Conservation (phyloP, 768 basidiomycete species). For the Russula sp. region DNA sequence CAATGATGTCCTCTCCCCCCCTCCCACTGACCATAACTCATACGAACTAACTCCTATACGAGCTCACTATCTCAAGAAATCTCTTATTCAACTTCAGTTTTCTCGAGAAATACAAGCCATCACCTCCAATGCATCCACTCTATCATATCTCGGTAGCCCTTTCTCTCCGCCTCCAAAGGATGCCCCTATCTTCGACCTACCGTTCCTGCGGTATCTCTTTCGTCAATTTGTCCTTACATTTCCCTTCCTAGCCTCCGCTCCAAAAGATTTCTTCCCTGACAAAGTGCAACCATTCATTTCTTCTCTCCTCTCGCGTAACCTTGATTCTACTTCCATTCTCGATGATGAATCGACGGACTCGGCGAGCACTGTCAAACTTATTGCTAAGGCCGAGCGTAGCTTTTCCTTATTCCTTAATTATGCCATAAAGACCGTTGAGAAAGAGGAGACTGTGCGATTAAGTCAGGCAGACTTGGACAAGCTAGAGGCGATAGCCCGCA, state of each 20-base stretch:
- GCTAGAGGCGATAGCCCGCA: constrained; percentile 68
- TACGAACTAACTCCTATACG: constrained; percentile 74
- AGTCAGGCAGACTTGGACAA: constrained; percentile 80
- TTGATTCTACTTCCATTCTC: constrained; percentile 58
- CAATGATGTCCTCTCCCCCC: not conserved
- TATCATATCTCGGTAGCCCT: constrained; percentile 87
- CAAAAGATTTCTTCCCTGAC: constrained; percentile 86
- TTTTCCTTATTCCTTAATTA: constrained; percentile 76
- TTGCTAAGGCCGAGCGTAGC: constrained; percentile 81
- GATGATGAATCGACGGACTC: constrained; percentile 54
- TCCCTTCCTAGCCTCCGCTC: constrained; percentile 88
- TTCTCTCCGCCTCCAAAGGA: constrained; percentile 70
- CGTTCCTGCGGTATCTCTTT: constrained; percentile 86
- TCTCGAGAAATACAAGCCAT: constrained; percentile 70
- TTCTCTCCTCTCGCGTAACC: constrained; percentile 75
- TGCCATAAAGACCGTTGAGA: constrained; percentile 77
- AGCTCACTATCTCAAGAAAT: constrained; percentile 98
- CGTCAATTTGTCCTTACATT: constrained; percentile 92
- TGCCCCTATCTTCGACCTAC: constrained; percentile 64
- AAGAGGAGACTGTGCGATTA: constrained; percentile 87
- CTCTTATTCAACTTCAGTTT: constrained; percentile 85
- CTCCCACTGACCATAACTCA: constrained; percentile 11
- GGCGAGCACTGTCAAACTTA: constrained; percentile 60
- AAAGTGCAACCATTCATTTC: constrained; percentile 95
- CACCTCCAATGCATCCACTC: constrained; percentile 57